These are phyloP conservation scores for Hordeum marinum DNA, from an alignment of 176 grass and related monocot species.

Conservation along the genomic window DNA sequence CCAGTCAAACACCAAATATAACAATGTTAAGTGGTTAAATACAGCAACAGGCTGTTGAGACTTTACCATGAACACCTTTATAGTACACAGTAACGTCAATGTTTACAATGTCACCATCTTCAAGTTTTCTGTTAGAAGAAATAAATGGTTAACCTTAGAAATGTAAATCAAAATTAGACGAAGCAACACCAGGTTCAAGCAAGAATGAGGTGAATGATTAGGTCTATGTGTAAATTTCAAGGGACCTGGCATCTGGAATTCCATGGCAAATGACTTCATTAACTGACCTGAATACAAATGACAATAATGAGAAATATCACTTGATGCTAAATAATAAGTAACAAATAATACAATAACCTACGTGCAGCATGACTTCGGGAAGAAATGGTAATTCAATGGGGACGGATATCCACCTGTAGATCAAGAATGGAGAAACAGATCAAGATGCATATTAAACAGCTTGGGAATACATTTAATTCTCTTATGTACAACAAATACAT, in stretches of 20 bases:
- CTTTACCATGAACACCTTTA: conserved; percentile 91
- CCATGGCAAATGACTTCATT: conserved; percentile 99
- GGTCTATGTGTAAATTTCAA: conserved; percentile 13
- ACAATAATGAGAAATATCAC: conserved; percentile 18
- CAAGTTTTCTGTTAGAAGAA: conserved; percentile 66
- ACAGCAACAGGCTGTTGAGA: conserved; percentile 13
- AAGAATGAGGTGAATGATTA: conserved; percentile 1
- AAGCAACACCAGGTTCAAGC: conserved; percentile 26
- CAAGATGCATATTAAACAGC: conserved; percentile 7
- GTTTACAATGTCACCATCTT: conserved; percentile 99
- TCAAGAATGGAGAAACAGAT: conserved; percentile 18
- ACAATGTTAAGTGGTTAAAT: conserved; percentile 12
- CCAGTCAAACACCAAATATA: background rate
- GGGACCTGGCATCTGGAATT: conserved; percentile 96
- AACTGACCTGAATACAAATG: conserved; percentile 63
- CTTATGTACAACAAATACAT: background rate
- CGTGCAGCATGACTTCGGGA: conserved; percentile 99
- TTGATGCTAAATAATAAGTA: conserved; percentile 30
- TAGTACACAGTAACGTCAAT: conserved; percentile 90
- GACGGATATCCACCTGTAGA: conserved; percentile 96
- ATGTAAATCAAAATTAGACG: background rate
- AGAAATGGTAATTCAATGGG: conserved; percentile 95
- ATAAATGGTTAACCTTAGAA: conserved; percentile 1
- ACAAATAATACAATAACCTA: conserved; percentile 53
- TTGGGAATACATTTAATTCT: conserved; percentile 3